A percentile compares a stretch with the other conserved stretches of the same genome.
Conservation (phyloP, 1,139 yeast genomes). For the Barnettozyma hawaiiensis region DNA sequence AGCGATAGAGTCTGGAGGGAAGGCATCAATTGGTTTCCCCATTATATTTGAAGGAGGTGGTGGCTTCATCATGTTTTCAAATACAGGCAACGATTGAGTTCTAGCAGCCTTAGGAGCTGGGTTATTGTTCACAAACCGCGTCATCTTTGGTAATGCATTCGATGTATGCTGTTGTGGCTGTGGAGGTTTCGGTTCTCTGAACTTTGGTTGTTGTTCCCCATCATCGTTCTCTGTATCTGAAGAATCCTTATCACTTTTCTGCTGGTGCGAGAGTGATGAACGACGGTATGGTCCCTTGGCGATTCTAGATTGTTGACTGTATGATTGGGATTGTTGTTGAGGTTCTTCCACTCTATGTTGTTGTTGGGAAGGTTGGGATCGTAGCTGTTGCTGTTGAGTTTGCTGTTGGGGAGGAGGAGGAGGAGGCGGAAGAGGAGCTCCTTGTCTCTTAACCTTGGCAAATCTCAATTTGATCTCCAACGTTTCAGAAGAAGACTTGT, state of each 20-base stretch:
- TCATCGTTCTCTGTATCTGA: conserved; percentile 21
- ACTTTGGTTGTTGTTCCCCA: conserved; percentile 14
- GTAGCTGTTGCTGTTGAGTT: conserved; percentile 11
- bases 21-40: conserved; percentile 28
- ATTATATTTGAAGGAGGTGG: conserved; percentile 30
- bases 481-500: conserved; percentile 45
- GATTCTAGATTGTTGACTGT: conserved; percentile 3
- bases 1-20: conserved; percentile 35
- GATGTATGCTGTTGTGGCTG: conserved; percentile 10
- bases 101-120: conserved; percentile 55
- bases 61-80: conserved; percentile 37
- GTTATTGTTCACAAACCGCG: conserved; percentile 22
- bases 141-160: conserved; percentile 14
- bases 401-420: conserved; percentile 12
- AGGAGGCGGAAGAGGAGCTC: conserved; percentile 5
- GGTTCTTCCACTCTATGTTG: conserved; percentile 8
- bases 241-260: conserved; percentile 13
- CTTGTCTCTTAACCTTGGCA: conserved; percentile 31
- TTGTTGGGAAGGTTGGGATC: conserved; percentile 1
- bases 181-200: conserved; percentile 10
- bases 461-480: conserved; percentile 60
- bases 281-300: conserved; percentile 7
- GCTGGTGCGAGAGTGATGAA: conserved; percentile 9
- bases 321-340: conserved; percentile 6
- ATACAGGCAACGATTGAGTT: conserved; percentile 58